Base-by-base conservation (phyloP, 2,329 filamentous ascomycete species). In the Thielaviopsis musarum region DNA sequence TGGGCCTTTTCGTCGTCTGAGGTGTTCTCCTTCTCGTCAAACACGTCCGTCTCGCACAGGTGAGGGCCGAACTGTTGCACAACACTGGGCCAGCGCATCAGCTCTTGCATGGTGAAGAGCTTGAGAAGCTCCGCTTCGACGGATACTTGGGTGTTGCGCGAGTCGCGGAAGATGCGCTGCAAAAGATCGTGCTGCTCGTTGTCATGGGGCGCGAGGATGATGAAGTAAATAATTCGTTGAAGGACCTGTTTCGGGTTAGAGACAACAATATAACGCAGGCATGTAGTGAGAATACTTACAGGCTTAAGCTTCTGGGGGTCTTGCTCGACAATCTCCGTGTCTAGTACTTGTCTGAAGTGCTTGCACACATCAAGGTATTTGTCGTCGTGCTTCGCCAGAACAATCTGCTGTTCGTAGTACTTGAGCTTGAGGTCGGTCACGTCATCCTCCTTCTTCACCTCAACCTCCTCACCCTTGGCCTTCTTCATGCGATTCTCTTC, bases 281-380 rank as follows among this genome's bases (percentile, higher is more conserved):
- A 38, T 22, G 17, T 15, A 22, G 21, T n/a, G 24, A 17, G 13
- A 17, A 52, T n/a, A 72, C 85, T 69, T 82, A 94, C 89, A 5
- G 89, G 87, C 66, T 84, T 86, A 63, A 97, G 82, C 73, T 95
- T 90, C 63, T 84, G 77, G 7, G 89, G 81, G 69, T 96, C 90
- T 65, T 94, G 83, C 73, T 97, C 89, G 4, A 98, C 90, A 2
- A 91, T 88, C 71, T 95, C 90, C 0, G 94, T 98, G 70, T 98
- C 91, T 63, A 98, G 75, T 4, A 98, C 91, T 70, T 97, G 91
- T 70, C 93, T 81, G 76, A 97, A 98, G 74, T 98, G 84, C 75
- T 98, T 98, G 83, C 93, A 98, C 38, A 85, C 91, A 64, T 97
- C 91, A 38, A 98, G 82, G 68, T 98, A 98, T 73, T 95, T 96